Evolutionary conservation across 352 stramenopile genomes (phyloP).

Genomic region (Phytophthora foliorum): DNA sequence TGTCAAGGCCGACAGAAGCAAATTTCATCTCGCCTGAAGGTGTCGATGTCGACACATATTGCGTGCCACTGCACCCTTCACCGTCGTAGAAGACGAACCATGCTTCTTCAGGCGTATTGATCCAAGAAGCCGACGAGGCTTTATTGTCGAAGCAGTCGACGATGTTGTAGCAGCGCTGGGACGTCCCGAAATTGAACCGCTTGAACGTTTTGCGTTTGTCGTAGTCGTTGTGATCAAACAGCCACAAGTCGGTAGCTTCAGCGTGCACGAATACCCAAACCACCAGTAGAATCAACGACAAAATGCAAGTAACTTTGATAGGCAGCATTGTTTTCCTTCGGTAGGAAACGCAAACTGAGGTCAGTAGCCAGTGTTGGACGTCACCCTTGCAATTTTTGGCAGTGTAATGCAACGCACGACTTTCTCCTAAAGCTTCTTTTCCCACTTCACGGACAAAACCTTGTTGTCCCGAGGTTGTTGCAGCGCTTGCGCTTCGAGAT

Average conservation of each 20-base stretch:
- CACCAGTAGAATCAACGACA: slow-evolving; percentile 5
- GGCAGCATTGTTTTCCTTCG: background rate
- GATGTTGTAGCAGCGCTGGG: slow-evolving; percentile 36
- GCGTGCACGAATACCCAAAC: background rate
- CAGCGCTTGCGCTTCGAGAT: slow-evolving; percentile 11
- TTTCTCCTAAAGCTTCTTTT: too few species aligned
- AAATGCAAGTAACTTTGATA: background rate
- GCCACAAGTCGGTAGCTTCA: slow-evolving; percentile 28
- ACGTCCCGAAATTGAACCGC: slow-evolving; percentile 32
- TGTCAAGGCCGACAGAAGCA: slow-evolving; percentile 18
- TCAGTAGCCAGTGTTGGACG: too few species aligned
- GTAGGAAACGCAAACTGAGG: background rate
- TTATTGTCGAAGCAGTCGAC: slow-evolving; percentile 35
- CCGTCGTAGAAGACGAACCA: slow-evolving; percentile 38
- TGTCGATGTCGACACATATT: slow-evolving; percentile 12
- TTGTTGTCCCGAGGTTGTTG: slow-evolving; percentile 27
- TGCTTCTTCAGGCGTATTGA: slow-evolving; percentile 15
- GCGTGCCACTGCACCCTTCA: slow-evolving; percentile 20
- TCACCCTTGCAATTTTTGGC: too few species aligned
- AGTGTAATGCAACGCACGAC: background rate
- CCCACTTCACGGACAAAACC: slow-evolving; percentile 28
- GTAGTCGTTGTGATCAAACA: slow-evolving; percentile 33
- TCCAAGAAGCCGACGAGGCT: slow-evolving; percentile 32
- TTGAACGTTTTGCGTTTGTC: slow-evolving; percentile 39
- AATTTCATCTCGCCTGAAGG: slow-evolving; percentile 31